phyloP scores from a whole-genome alignment of 1,139 yeast species.

The Wickerhamomyces sp. region DNA sequence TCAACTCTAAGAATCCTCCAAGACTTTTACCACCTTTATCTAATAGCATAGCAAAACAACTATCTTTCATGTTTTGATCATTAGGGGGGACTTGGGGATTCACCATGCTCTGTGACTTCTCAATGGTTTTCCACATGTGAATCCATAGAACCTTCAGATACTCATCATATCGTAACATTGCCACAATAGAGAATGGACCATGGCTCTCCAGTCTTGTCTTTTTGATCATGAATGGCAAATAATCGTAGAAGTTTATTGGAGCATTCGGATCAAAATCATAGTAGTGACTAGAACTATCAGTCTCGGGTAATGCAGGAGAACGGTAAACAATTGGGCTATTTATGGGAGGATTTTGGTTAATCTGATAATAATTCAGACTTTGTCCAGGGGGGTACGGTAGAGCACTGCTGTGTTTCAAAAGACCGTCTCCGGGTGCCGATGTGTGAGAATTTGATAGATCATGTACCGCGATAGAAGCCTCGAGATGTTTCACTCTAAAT shows the following conservation, averaged over 20 bases:
- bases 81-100: background rate
- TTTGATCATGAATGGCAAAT: slow-evolving; percentile 25
- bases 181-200: slow-evolving; percentile 40
- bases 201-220: slow-evolving; percentile 29
- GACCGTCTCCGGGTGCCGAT: too few relatives aligned
- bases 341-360: background rate
- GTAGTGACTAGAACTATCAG: background rate
- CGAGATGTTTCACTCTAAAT: slow-evolving; percentile 38
- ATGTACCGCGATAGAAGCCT: slow-evolving; percentile 34
- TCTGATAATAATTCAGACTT: too few relatives aligned
- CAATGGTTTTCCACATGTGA: slow-evolving; percentile 17
- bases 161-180: slow-evolving; percentile 33
- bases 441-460: slow-evolving; percentile 21
- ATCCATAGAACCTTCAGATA: slow-evolving; percentile 27
- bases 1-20: slow-evolving; percentile 9
- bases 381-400: too few relatives aligned
- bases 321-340: background rate
- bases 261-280: slow-evolving; percentile 18
- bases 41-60: background rate
- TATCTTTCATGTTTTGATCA: background rate
- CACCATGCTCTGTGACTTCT: background rate
- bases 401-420: too few relatives aligned
- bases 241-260: slow-evolving; percentile 22
- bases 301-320: background rate
- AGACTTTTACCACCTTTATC: slow-evolving; percentile 2